Percentiles rank a stretch among this genome's conserved stretches.
Evolutionary conservation across 768 basidiomycete genomes (phyloP).

Genomic region (Russula ochroleuca): DNA sequence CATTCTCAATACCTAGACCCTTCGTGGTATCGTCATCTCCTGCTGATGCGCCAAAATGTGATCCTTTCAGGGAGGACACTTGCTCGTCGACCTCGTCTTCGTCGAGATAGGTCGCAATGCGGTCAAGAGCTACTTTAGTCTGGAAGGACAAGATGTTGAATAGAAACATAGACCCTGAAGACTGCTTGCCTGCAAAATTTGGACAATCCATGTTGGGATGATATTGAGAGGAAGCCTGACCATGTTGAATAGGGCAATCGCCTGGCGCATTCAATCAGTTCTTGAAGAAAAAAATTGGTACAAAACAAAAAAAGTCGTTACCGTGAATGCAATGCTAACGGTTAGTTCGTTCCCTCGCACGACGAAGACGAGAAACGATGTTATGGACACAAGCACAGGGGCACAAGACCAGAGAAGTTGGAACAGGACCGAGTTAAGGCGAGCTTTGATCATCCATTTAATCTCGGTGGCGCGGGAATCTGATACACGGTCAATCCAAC

Average conservation of each 20-base stretch:
- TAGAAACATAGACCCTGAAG: neutral
- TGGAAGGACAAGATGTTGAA: slow-evolving; percentile 28
- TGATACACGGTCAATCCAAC: slow-evolving; percentile 64
- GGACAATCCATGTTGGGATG: slow-evolving; percentile 76
- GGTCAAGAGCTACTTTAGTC: slow-evolving; percentile 53
- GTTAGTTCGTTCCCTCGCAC: slow-evolving; percentile 70
- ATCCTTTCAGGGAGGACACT: slow-evolving; percentile 52
- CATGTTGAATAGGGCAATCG: slow-evolving; percentile 84
- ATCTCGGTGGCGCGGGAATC: slow-evolving; percentile 68
- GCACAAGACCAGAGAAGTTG: slow-evolving; percentile 67
- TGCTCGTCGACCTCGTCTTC: slow-evolving; percentile 62
- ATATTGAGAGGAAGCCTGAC: slow-evolving; percentile 72
- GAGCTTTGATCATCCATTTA: slow-evolving; percentile 72
- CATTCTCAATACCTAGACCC: slow-evolving; percentile 47
- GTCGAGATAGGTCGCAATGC: slow-evolving; percentile 55
- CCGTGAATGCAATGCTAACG: slow-evolving; percentile 79
- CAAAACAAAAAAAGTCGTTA: slow-evolving; percentile 33
- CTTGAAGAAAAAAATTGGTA: neutral
- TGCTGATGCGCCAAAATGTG: slow-evolving; percentile 29
- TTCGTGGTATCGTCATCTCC: slow-evolving; percentile 30
- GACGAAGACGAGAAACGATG: slow-evolving; percentile 74
- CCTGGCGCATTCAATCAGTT: slow-evolving; percentile 34
- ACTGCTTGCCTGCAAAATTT: slow-evolving; percentile 53
- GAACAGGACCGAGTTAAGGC: slow-evolving; percentile 70
- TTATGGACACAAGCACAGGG: slow-evolving; percentile 75